Base-by-base conservation (phyloP, 1,139 yeast species). In the Pichia sp. region DNA sequence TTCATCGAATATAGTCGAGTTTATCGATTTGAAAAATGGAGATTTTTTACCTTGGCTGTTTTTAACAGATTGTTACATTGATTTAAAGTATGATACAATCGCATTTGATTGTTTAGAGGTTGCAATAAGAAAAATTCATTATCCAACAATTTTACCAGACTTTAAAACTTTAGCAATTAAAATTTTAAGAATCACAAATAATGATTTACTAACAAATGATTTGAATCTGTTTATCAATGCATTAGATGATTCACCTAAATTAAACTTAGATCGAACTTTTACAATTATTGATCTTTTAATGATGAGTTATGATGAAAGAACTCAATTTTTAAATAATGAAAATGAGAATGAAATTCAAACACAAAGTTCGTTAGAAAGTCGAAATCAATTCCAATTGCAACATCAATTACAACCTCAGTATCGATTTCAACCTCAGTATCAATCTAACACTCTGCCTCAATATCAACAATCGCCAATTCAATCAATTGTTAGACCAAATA, bases 31-130 rank as follows among this genome's bases (percentile, higher is more conserved):
- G 1, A 58, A 58, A 47, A 51, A 53, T 1, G 64, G 60, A 8
- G 65, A 64, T 46, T 81, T 80, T 57, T 68, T 81, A 49, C 84
- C 85, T 0, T 77, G 80, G 77, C 79, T 77, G 55, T 68, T 81
- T n/a, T 62, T 81, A 43, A 83, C 85, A 2, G 73, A 73, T 56
- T 83, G 83, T 0, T 76, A 79, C 59, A 68, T 78, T 14, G 59
- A 44, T 28, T 22, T 51, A 25, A 33, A 48, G 14, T 11, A 44
- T 38, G 44, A 33, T 33, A 39, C 25, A 11, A 39, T 53, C 8
- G 31, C 55, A 18, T 51, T 56, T 44, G 59, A 56, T 38, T 52
- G 53, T 44, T 33, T 56, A 11, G 53, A 55, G 42, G 45, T 55
- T 30, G 19, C 56, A n/a, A 13, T 47, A 3, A 52, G 54, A 29